Conservation (phyloP, 129 eudicot genomes). For the Apium graveolens region DNA sequence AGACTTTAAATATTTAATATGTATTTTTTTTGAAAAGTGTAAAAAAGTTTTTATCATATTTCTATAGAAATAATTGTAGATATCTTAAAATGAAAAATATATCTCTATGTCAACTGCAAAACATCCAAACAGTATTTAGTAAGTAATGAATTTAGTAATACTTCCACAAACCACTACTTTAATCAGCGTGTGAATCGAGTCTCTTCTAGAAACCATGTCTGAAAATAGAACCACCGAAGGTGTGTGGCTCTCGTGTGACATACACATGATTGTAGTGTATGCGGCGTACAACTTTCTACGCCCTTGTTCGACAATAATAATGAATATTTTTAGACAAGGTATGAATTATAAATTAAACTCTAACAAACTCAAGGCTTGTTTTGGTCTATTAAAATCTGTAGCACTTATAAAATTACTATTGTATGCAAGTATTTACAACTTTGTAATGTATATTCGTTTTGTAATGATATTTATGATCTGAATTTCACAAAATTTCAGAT, state of each 20-base stretch:
- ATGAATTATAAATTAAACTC: no score
- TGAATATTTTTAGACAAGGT: background rate
- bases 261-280: background rate
- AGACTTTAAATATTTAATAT: background rate
- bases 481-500: slow-evolving; percentile 42
- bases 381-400: background rate
- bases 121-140: background rate
- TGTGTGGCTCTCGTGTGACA: background rate
- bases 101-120: background rate
- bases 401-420: background rate
- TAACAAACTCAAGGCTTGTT: background rate
- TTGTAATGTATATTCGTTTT: background rate
- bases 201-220: background rate
- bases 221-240: background rate
- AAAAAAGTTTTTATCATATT: background rate
- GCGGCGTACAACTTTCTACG: background rate
- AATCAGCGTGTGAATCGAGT: background rate
- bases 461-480: background rate
- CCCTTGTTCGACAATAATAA: background rate
- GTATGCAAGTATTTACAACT: background rate
- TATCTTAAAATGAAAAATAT: background rate
- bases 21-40: background rate
- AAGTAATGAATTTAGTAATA: background rate
- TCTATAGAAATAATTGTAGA: background rate
- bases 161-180: background rate